Conservation (phyloP, 108 stramenopile species). For the Cylindrotheca closterium region DNA sequence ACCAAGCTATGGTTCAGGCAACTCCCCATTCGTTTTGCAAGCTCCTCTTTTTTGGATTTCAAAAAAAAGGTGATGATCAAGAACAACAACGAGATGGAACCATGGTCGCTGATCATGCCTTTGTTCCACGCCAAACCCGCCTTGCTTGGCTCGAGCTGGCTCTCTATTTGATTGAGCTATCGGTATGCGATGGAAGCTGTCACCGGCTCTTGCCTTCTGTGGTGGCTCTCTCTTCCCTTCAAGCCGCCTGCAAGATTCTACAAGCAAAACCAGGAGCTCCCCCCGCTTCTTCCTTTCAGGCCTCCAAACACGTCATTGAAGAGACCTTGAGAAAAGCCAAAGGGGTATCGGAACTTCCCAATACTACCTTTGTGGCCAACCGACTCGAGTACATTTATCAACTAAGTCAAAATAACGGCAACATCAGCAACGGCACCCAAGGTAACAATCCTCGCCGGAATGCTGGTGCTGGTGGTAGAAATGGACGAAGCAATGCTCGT, state of each 20-base stretch:
- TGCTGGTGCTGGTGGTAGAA: no score
- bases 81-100: no score
- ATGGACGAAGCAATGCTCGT: no score
- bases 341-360: neutral
- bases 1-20: constrained; percentile 7
- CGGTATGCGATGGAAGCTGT: constrained; percentile 35
- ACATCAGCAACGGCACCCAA: neutral
- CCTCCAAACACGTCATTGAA: neutral
- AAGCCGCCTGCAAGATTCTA: neutral
- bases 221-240: constrained; percentile 33
- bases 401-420: neutral
- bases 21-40: constrained; percentile 38
- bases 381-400: neutral
- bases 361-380: neutral
- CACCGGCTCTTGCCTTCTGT: constrained; percentile 19
- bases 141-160: constrained; percentile 24
- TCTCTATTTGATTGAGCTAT: constrained; percentile 34
- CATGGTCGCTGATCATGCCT: neutral
- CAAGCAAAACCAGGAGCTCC: neutral
- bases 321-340: neutral
- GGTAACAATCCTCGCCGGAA: no score
- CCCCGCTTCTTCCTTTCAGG: neutral
- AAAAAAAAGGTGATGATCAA: no score
- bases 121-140: neutral
- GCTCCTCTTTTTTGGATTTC: constrained; percentile 14